phyloP scores from a whole-genome alignment of 345 rosid species.

The Euphorbia peplus region DNA sequence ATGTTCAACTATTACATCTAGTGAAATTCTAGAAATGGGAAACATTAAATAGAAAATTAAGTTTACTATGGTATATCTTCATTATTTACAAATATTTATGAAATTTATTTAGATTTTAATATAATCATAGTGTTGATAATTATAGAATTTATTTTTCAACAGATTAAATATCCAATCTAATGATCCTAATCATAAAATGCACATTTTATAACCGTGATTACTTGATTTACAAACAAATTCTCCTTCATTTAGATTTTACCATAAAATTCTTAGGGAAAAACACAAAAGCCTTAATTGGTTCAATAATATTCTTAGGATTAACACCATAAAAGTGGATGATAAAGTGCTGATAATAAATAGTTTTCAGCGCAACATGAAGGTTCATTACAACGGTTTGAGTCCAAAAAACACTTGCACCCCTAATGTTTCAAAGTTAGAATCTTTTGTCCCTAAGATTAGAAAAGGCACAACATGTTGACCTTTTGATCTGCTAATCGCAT shows the following conservation, averaged over 20 bases:
- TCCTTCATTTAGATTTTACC: too few species aligned
- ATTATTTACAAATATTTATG: too few species aligned
- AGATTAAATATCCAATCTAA: background rate
- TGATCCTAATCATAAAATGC: background rate
- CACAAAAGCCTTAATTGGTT: too few species aligned
- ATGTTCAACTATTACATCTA: background rate
- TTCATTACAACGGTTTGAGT: background rate
- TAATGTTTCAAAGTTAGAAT: background rate
- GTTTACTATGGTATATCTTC: background rate
- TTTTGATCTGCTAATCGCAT: background rate
- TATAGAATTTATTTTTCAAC: background rate
- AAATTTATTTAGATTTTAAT: background rate
- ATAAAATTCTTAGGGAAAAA: too few species aligned
- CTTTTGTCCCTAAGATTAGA: background rate
- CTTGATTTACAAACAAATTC: background rate
- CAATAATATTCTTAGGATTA: background rate
- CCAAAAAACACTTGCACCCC: background rate
- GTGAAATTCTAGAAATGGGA: background rate
- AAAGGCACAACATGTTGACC: background rate
- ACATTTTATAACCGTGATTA: background rate
- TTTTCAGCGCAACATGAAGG: background rate
- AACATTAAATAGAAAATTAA: background rate
- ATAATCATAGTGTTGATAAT: background rate
- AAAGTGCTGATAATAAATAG: background rate
- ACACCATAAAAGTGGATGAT: background rate